Conservation (phyloP, 257 asterid genomes). For the Solanum gandarillasii region DNA sequence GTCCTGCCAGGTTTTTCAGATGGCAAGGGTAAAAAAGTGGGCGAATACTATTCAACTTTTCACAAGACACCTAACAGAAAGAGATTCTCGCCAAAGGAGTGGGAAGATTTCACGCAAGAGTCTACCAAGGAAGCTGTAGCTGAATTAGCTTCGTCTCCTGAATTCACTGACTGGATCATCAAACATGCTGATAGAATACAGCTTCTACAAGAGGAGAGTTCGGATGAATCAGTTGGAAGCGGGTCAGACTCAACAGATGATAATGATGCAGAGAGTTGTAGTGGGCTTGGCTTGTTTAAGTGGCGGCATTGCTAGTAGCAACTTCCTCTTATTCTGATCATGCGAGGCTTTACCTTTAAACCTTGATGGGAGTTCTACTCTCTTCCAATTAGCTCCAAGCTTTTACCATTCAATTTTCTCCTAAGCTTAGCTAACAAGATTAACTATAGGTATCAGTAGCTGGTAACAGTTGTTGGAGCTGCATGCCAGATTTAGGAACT, state of each 20-base stretch:
- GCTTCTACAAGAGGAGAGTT: conserved; percentile 36
- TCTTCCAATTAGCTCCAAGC: neutral
- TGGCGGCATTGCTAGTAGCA: conserved; percentile 19
- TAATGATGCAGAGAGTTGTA: conserved; percentile 42
- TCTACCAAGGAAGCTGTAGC: conserved; percentile 61
- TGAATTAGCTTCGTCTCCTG: conserved; percentile 64
- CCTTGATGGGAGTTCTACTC: neutral
- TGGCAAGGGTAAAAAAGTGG: conserved; percentile 5
- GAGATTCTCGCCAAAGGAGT: conserved; percentile 53
- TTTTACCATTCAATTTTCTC: neutral
- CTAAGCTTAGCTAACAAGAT: neutral
- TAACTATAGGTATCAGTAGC: neutral
- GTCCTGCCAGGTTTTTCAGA: conserved; percentile 19
- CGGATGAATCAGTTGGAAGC: conserved; percentile 56
- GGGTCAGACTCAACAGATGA: conserved; percentile 59
- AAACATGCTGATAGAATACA: conserved; percentile 50
- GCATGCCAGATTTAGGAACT: neutral
- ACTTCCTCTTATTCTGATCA: neutral
- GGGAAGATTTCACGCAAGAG: conserved; percentile 65
- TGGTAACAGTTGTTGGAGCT: neutral
- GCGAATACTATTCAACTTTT: conserved; percentile 44
- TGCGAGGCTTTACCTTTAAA: neutral
- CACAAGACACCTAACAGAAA: conserved; percentile 59
- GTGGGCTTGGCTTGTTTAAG: conserved; percentile 28
- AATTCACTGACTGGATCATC: conserved; percentile 64